Evolutionary conservation across 768 basidiomycete species (phyloP).

Genomic region (Rhizopogon salebrosus): DNA sequence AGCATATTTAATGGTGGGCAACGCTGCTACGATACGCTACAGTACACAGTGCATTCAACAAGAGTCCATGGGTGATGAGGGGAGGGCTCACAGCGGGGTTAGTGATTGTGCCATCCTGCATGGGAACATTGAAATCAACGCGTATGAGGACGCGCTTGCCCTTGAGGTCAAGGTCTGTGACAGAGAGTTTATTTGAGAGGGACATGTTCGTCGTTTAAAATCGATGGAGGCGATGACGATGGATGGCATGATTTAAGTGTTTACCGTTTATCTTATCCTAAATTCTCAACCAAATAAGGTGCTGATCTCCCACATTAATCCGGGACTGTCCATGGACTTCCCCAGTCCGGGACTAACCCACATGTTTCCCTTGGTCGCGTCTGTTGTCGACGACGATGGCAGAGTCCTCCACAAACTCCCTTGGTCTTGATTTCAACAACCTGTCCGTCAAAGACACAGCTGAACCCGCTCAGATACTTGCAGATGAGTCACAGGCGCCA

Average conservation of each 20-base stretch:
- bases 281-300: conserved; percentile 3
- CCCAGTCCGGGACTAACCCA: neutral
- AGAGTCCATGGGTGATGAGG: conserved; percentile 4
- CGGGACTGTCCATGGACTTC: conserved; percentile 2
- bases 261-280: conserved; percentile 12
- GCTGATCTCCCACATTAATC: conserved; percentile 7
- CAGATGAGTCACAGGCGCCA: conserved; percentile 15
- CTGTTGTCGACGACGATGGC: conserved; percentile 28
- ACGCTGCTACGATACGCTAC: conserved; percentile 93
- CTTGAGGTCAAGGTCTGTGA: conserved; percentile 86
- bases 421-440: conserved; percentile 66
- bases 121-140: conserved; percentile 95
- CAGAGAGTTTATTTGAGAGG: conserved; percentile 89
- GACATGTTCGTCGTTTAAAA: conserved; percentile 58
- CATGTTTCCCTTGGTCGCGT: conserved; percentile 5
- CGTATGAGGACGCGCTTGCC: conserved; percentile 89
- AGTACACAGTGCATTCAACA: conserved; percentile 12
- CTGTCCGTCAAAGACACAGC: conserved; percentile 32
- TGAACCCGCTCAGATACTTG: conserved; percentile 11
- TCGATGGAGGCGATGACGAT: conserved; percentile 12
- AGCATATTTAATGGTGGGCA: conserved; percentile 94
- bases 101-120: conserved; percentile 87
- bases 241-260: neutral
- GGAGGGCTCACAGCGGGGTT: conserved; percentile 80
- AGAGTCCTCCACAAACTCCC: conserved; percentile 49